Conservation (phyloP, 805 yeast genomes). For the Candida odintsovae region DNA sequence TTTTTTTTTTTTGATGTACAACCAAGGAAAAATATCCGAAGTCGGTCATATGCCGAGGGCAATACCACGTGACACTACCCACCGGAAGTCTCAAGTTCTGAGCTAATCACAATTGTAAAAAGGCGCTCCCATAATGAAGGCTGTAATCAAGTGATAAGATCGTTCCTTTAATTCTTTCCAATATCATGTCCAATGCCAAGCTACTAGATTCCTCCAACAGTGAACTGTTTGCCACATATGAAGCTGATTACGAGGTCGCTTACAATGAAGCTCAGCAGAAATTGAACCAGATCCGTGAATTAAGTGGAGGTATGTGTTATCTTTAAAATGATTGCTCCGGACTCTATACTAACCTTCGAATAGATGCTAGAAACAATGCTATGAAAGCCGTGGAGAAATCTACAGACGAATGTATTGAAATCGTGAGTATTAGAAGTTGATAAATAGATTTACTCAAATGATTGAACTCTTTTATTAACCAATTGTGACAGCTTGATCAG, state of each 20-base stretch:
- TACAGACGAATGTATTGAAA: conserved; percentile 75
- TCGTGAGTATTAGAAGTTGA: conserved; percentile 28
- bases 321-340: neutral
- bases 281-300: conserved; percentile 46
- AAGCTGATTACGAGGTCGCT: conserved; percentile 48
- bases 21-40: neutral
- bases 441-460: neutral
- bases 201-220: conserved; percentile 18
- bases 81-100: too few species aligned
- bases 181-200: conserved; percentile 19
- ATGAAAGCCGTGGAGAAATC: conserved; percentile 58
- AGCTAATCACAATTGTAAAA: too few species aligned
- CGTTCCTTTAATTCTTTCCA: neutral
- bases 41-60: neutral
- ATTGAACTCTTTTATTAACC: conserved; percentile 2
- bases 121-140: neutral
- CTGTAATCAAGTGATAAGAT: neutral
- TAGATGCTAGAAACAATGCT: conserved; percentile 45
- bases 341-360: neutral
- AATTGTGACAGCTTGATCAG: conserved; percentile 54
- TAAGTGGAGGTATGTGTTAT: conserved; percentile 34
- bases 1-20: too few species aligned
- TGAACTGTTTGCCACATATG: conserved; percentile 28
- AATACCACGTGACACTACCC: neutral
- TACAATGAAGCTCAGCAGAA: conserved; percentile 65